phyloP scores from a whole-genome alignment of 2,329 filamentous ascomycete genomes.

The Colletotrichum viniferum region DNA sequence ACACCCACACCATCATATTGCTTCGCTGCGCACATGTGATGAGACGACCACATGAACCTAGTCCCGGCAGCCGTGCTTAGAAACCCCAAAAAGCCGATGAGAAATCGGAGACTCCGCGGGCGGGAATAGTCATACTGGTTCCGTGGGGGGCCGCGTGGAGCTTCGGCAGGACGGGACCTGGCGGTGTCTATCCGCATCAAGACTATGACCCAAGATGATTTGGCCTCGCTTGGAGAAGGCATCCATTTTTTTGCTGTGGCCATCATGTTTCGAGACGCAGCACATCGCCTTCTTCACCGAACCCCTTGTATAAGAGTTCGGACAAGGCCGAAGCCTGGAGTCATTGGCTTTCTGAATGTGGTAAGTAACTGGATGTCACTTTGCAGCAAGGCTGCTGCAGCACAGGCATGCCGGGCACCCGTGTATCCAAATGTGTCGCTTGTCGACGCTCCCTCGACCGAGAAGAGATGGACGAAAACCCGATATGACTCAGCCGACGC shows the following conservation, averaged over 20 bases:
- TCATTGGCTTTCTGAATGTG: background rate
- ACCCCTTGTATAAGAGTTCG: background rate
- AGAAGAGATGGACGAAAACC: background rate
- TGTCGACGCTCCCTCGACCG: background rate
- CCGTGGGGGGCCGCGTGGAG: background rate
- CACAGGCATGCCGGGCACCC: background rate
- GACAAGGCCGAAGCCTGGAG: conserved; percentile 9
- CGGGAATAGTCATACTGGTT: background rate
- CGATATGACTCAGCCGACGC: conserved; percentile 14
- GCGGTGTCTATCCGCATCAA: background rate
- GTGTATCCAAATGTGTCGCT: background rate
- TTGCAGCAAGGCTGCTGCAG: background rate
- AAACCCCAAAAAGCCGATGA: background rate
- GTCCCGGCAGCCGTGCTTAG: background rate
- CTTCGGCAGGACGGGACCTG: background rate
- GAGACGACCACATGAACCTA: background rate
- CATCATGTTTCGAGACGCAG: background rate
- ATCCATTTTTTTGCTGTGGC: background rate
- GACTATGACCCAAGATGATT: conserved; percentile 8
- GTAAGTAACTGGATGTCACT: background rate
- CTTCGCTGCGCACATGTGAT: background rate
- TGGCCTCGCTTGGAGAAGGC: background rate
- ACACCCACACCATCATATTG: background rate
- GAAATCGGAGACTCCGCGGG: conserved; percentile 4
- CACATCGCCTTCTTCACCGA: background rate